Base-by-base conservation (phyloP, 2,329 filamentous ascomycete genomes). In the Alternaria solani region DNA sequence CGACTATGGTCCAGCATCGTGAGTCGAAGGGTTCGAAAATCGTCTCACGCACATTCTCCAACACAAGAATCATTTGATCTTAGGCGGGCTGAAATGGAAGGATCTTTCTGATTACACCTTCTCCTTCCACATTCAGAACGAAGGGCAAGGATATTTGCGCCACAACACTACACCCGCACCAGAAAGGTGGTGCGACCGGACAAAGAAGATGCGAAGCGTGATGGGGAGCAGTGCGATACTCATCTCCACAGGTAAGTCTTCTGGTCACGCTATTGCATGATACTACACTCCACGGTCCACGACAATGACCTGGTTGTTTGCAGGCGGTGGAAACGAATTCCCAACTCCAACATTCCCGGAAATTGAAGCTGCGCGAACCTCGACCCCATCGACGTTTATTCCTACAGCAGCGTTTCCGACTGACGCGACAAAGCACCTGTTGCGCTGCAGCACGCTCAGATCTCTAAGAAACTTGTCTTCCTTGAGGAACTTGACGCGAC, bases 51-150 rank as follows among this genome's bases (percentile, higher is more conserved):
- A 60, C 5, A 60, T 57, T 14, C 44, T 60, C 11, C 26, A 57
- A 32, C 25, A 46, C 25, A 46, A 2, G 43, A 46, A 46, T 11
- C 2, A 26, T 25, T 5, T 46, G 16, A 5, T 46, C 16, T 46
- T 25, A 2, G 43, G 26, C 4, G 2, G 25, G 18, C 43, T 16
- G 25, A 8, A 18, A 14, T 60, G 57, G 57, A 60, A 60, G 34
- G 53, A 57, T 32, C 28, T 60, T 6, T 51, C 44, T 7, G 57
- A 60, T 26, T 51, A 60, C 2, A 60, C 57, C 9, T 60, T 60
- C 39, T 51, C 53, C 1, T 60, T 57, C 46, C 57, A 60, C 46
- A 60, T 60, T 8, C 53, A 60, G 36, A 60, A 60, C 7, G 57
- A 60, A 28, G 57, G 57, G 16, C 57, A 60, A 5, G 57, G 57